Conservation (phyloP, 129 eudicot genomes). For the Centella asiatica region DNA sequence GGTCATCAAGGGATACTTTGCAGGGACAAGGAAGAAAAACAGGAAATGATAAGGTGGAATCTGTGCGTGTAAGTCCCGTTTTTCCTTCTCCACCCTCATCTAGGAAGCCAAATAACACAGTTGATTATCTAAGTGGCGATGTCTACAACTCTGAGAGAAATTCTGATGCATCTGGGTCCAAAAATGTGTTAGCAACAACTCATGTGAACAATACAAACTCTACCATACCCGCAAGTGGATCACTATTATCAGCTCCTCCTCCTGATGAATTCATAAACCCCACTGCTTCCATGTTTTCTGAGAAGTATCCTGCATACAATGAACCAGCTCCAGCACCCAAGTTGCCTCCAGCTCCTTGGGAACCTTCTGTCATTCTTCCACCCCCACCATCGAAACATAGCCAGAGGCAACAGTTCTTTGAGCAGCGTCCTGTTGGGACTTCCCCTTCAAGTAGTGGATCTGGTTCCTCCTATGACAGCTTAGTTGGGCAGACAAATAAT, state of each 20-base stretch:
- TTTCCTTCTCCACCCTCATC: conserved; percentile 72
- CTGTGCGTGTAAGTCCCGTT: conserved; percentile 37
- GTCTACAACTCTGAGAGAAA: conserved; percentile 30
- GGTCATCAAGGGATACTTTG: conserved; percentile 39
- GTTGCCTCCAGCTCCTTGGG: conserved; percentile 46
- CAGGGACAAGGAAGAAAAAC: conserved; percentile 47
- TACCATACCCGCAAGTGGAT: conserved; percentile 15
- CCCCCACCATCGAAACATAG: conserved; percentile 77
- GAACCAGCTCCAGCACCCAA: conserved; percentile 38
- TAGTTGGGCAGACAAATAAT: conserved; percentile 52
- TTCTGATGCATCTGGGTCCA: conserved; percentile 23
- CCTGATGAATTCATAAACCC: conserved; percentile 55
- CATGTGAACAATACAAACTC: conserved; percentile 16
- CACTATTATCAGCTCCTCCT: conserved; percentile 28
- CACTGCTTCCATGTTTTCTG: conserved; percentile 55
- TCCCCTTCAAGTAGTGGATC: conserved; percentile 42
- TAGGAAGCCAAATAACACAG: conserved; percentile 30
- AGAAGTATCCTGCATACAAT: conserved; percentile 1
- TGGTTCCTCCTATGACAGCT: conserved; percentile 42
- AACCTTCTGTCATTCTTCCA: conserved; percentile 38
- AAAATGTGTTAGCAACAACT: conserved; percentile 14
- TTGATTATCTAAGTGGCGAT: conserved; percentile 74
- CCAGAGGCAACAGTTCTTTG: conserved; percentile 78
- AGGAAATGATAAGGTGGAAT: conserved; percentile 18
- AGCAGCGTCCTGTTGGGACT: conserved; percentile 34